A percentile compares a stretch with the other conserved stretches of the same genome.
Conservation (phyloP, 1,139 yeast genomes). For the Candida sojae region DNA sequence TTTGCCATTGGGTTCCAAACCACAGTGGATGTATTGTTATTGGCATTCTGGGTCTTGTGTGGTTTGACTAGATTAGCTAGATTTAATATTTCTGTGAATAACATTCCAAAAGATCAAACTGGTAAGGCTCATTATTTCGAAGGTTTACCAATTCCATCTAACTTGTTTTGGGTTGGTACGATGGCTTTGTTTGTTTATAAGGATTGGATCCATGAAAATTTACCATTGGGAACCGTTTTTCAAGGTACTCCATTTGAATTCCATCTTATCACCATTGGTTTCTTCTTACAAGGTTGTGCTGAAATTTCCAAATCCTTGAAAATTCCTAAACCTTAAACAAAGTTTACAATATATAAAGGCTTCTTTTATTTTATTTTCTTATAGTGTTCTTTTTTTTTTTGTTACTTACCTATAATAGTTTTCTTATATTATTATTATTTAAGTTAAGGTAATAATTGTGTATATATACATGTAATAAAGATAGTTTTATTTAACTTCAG, state of each 20-base stretch:
- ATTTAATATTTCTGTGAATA: constrained; percentile 90
- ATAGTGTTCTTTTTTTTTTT: neutral
- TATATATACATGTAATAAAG: constrained; percentile 1
- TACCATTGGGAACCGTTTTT: constrained; percentile 69
- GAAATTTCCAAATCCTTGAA: constrained; percentile 89
- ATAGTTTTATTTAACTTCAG: neutral
- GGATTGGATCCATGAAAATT: constrained; percentile 43
- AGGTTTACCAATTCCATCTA: constrained; percentile 94
- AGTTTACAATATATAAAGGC: constrained; percentile 4
- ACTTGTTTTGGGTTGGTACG: constrained; percentile 67
- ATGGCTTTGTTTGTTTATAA: constrained; percentile 68
- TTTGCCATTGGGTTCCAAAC: constrained; percentile 88
- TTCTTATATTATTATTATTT: neutral
- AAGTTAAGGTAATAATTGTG: neutral
- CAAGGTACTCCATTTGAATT: constrained; percentile 63
- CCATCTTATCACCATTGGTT: constrained; percentile 68
- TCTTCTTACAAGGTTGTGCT: constrained; percentile 81
- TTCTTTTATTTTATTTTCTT: neutral
- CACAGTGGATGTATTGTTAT: constrained; percentile 72
- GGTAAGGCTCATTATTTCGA: constrained; percentile 88
- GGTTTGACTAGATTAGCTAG: constrained; percentile 93
- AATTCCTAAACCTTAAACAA: constrained; percentile 78
- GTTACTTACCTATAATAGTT: too few species aligned
- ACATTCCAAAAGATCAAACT: constrained; percentile 81
- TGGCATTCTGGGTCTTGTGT: constrained; percentile 87